A percentile compares a stretch with the other conserved stretches of the same genome.
Conservation (phyloP, 352 stramenopile genomes). For the Phytophthora cryptogea region DNA sequence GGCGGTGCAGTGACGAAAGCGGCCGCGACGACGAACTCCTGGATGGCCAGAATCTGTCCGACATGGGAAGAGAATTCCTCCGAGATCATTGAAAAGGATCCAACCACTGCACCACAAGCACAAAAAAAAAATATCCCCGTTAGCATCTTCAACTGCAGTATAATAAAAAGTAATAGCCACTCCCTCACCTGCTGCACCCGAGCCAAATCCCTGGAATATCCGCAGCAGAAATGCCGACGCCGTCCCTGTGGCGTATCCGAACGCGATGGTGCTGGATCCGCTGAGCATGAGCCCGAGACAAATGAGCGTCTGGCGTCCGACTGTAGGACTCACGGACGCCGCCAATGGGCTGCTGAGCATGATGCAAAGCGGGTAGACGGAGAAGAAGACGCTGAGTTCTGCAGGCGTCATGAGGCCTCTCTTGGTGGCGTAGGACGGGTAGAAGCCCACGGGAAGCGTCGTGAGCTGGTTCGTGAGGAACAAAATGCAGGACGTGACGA, state of each 20-base stretch:
- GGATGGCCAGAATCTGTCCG: slow-evolving; percentile 59
- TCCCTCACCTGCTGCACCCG: slow-evolving; percentile 47
- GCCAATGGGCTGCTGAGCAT: slow-evolving; percentile 73
- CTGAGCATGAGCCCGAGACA: slow-evolving; percentile 71
- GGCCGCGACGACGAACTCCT: slow-evolving; percentile 70
- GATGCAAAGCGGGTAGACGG: slow-evolving; percentile 74
- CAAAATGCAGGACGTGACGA: slow-evolving; percentile 52
- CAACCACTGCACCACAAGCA: slow-evolving; percentile 47
- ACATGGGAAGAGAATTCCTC: slow-evolving; percentile 63
- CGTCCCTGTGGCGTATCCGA: slow-evolving; percentile 55
- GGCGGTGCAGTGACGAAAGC: slow-evolving; percentile 66
- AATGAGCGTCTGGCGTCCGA: slow-evolving; percentile 69
- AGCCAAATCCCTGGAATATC: slow-evolving; percentile 62
- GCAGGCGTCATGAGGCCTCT: slow-evolving; percentile 47
- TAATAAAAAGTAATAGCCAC: too few relatives aligned
- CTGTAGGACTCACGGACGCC: slow-evolving; percentile 40
- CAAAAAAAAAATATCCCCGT: neutral
- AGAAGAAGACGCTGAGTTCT: slow-evolving; percentile 73
- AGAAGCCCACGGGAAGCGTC: slow-evolving; percentile 77
- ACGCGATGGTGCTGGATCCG: slow-evolving; percentile 63
- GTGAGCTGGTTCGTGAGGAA: slow-evolving; percentile 81
- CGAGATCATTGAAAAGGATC: slow-evolving; percentile 65
- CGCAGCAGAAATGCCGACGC: slow-evolving; percentile 51
- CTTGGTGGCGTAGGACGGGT: slow-evolving; percentile 57
- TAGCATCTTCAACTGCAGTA: neutral